Evolutionary conservation across 2,329 filamentous ascomycete genomes (phyloP), one percentile per base, ranked within the genome.

Genomic region (Colletotrichum abscissum): DNA sequence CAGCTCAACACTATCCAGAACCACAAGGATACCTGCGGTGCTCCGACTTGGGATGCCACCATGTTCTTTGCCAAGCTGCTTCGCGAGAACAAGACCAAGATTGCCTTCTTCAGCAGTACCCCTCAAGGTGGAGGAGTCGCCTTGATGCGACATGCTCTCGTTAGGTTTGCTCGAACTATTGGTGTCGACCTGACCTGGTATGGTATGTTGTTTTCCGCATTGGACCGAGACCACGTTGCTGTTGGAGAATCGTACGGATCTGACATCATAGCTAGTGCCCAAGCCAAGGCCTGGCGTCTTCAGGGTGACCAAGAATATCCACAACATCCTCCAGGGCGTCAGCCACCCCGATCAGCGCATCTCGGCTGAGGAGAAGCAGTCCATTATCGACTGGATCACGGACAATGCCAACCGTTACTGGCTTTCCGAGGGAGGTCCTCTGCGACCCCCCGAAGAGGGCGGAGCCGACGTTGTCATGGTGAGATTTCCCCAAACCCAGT

Each of bases 321-420:
- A 97, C 88, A 97, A 97, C 82, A 95, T 96, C 75, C 90, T 97
- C 3, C 94, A 97, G 83, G 94, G 94, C 9, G 94, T 95, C 55
- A 91, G 91, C 54, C 86, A 88, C 30, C 89, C 90, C 0, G 88
- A 89, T 3, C 88, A 94, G 76, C 88, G 90, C n/a, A 86, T 96
- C 38, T 90, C 87, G 0, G 77, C 85, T 1, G 88, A 92, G 2
- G 89, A 94, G 70, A 91, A 92, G 77, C 80, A 84, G 1, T 82
- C 86, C n/a, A 89, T 96, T 64, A 88, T 88, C 11, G 88, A 91
- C 59, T 97, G 94, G 94, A 92, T 94, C 69, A 84, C 86, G 14
- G 89, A 93, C 14, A 96, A 96, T 80, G 92, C 93, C 5, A 87
- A 91, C 64, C 87, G 93, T 59, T 95, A 93, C 81, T 97, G 94